Conservation (phyloP, 176 grass and related monocot species). For the Otatea glauca region DNA sequence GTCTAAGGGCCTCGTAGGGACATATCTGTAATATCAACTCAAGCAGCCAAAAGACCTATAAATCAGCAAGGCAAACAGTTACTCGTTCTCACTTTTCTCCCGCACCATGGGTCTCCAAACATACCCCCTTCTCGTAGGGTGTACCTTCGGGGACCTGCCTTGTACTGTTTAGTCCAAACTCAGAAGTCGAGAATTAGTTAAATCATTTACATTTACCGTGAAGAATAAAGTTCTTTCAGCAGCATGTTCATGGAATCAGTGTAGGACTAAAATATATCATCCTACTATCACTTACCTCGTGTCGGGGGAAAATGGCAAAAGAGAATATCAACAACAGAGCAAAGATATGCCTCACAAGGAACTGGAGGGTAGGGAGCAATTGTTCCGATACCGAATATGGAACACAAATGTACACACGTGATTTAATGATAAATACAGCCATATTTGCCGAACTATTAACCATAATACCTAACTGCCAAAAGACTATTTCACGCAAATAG, state of each 20-base stretch:
- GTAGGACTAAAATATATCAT: not conserved
- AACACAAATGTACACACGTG: conserved; percentile 22
- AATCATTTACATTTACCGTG: not conserved
- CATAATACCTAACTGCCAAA: conserved; percentile 34
- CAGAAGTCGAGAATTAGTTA: not conserved
- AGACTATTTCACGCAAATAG: conserved; percentile 29
- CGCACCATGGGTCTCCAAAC: no score
- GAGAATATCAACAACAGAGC: conserved; percentile 1
- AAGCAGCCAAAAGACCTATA: no score
- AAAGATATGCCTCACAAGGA: conserved; percentile 27
- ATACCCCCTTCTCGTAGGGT: no score
- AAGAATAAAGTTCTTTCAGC: not conserved
- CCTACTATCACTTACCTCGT: conserved; percentile 26
- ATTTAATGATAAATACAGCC: conserved; percentile 26
- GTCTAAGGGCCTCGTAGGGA: no score
- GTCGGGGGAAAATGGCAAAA: conserved; percentile 5
- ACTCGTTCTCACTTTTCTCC: no score
- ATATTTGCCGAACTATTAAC: conserved; percentile 32
- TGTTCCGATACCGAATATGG: not conserved
- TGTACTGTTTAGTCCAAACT: not conserved
- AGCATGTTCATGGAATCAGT: conserved; percentile 21
- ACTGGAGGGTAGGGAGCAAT: conserved; percentile 10
- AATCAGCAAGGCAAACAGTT: no score
- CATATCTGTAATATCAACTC: no score
- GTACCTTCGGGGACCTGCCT: no score